phyloP scores from a whole-genome alignment of 441 rosid genomes.

The Manihot esculenta region DNA sequence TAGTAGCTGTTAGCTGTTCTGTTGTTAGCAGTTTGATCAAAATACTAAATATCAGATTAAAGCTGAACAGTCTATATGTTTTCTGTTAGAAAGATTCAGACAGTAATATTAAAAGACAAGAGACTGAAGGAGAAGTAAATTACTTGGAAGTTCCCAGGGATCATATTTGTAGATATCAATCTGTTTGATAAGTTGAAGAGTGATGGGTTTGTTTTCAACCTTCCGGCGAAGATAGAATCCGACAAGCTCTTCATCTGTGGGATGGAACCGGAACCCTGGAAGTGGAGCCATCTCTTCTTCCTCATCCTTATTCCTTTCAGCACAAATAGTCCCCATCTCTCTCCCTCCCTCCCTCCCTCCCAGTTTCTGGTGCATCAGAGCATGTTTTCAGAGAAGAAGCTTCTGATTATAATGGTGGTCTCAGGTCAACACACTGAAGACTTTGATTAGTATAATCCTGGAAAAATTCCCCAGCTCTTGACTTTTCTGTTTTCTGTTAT shows the following conservation, averaged over 20 bases:
- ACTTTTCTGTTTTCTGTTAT: neutral
- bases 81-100: no score
- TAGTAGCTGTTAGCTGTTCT: no score
- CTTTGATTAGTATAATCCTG: neutral
- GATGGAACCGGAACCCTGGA: conserved; percentile 63
- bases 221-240: conserved; percentile 72
- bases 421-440: no score
- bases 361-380: no score
- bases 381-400: no score
- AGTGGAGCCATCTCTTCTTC: conserved; percentile 50
- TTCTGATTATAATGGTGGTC: no score
- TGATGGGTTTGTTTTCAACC: conserved; percentile 57
- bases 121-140: conserved; percentile 15
- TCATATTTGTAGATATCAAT: conserved; percentile 77
- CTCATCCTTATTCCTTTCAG: neutral
- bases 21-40: no score
- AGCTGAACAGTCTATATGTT: no score
- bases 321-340: no score
- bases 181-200: conserved; percentile 75
- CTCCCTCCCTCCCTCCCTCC: neutral
- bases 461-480: neutral
- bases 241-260: conserved; percentile 66
- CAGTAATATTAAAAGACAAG: no score
- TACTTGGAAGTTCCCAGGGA: conserved; percentile 98
- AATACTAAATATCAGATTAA: no score